Evolutionary conservation across 192 early-diverging fungal species (phyloP), one percentile per base, ranked within the genome.

Genomic region (Rhizophagus clarus): DNA sequence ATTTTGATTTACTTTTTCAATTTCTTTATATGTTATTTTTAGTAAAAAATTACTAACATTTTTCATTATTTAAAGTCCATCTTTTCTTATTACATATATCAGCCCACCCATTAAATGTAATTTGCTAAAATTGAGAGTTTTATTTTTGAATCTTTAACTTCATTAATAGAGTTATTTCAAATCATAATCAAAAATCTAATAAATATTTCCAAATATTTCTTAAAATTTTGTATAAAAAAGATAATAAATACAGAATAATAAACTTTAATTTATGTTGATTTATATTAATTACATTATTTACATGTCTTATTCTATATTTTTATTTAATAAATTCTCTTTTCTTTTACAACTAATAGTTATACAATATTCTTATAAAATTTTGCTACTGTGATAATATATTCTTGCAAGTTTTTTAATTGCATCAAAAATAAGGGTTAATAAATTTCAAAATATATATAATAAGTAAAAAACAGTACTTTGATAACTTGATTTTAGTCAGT

Each of bases 381-480:
- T 49, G 60, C 77, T 79, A 79, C 77, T 79, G 7, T 70, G 31
- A 9, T 32, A 20, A 47, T 79, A 67, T 79, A 45, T 40, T 79
- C 67, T 70, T 79, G 77, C 64, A 79, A 51, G 37, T 79, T 32
- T 79, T 60, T 67, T 10, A 45, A 67, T 67, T 79, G 66, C 28
- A 79, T 32, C 47, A 56, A 29, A 66, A 78, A 79, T 79, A 79
- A 32, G 49, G 47, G 47, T 79, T 77, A 77, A 37, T 37, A 37
- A 37, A 37, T 37, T 37, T 37, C 34, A 37, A 37, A 37, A 7
- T 0, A 37, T 37, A 37, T 7, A 37, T 7, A 5, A 37, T 37
- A 7, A 37, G 34, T 7, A 37, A 37, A 37, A 37, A 37, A 37
- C 34, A 0, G 34, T 37, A 37, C 34, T 7, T 37, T 37, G 34